Evolutionary conservation across 2,329 filamentous ascomycete species (phyloP), one percentile per base, ranked within the genome.

Genomic region (Aspergillus candidus): DNA sequence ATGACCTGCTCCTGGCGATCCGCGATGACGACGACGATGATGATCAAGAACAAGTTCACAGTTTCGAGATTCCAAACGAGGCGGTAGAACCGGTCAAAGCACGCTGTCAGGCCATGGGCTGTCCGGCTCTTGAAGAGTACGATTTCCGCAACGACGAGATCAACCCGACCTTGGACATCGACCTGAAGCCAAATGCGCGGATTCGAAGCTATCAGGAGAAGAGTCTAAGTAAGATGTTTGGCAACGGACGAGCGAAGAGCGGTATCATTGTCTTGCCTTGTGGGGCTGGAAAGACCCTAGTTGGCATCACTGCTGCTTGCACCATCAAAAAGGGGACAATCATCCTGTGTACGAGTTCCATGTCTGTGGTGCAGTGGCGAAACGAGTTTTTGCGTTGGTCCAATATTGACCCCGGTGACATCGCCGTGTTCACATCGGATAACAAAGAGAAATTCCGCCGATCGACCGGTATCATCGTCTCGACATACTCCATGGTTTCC

Each of bases 401-500:
- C n/a, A 97, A 97, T 60, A 94, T 94, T 49, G 86, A 90, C 56
- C 88, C 90, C 0, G 84, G 91, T 54, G 89, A 96, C 60, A 90
- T 98, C 59, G 88, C 90, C 27, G 83, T 94, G 43, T 98, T 98
- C 66, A 96, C 93, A 0, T 91, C 90, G 0, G 89, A 94, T 54
- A 88, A 88, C 63, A 98, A 98, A 68, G 82, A 84, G 45, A 76
- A 77, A 41, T 95, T 98, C 58, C 83, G 84, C 1, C 82, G 90
- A 39, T 91, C 88, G 60, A 94, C 93, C 1, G 93, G 93, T 61
- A 90, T 98, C 53, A 94, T 98, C 53, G 89, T 98, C 41, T 94
- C 90, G 10, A 98, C 93, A 1, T 98, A 98, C 67, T 93, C 88
- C 47, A 98, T 98, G 93, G 89, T 98, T n/a, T 94, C 88, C 7